These are phyloP conservation scores for Coriaria nepalensis DNA, from an alignment of 306 rosid genomes.

Conservation along the genomic window DNA sequence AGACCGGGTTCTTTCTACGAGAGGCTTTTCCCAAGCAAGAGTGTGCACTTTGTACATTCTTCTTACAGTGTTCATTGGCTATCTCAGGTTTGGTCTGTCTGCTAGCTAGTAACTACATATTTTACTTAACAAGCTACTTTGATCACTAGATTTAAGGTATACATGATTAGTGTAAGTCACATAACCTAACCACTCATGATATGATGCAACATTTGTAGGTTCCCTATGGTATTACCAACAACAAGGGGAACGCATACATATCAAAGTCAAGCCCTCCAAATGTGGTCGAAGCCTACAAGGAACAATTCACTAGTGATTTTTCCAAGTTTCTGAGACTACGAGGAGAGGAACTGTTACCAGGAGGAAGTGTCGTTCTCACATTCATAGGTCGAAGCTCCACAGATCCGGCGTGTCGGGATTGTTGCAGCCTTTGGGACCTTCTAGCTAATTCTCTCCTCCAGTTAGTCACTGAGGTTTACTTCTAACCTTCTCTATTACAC, in stretches of 20 bases:
- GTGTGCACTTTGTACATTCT: conserved; percentile 31
- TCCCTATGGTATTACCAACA: conserved; percentile 19
- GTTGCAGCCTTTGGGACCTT: too few species aligned
- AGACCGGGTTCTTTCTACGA: conserved; percentile 42
- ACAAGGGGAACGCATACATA: conserved; percentile 18
- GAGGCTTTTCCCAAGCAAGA: conserved; percentile 29
- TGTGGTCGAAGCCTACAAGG: conserved; percentile 12
- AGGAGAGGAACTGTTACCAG: conserved; percentile 18
- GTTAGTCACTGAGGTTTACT: too few species aligned
- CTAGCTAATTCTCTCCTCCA: too few species aligned
- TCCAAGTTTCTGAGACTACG: conserved; percentile 25
- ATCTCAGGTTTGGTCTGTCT: conserved; percentile 15
- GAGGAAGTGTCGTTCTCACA: conserved; percentile 34
- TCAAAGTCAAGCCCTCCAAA: conserved; percentile 17
- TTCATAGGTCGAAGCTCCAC: conserved; percentile 13
- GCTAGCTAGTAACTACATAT: neutral
- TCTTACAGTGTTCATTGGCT: conserved; percentile 34
- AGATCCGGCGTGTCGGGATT: neutral
- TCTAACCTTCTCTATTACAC: too few species aligned
- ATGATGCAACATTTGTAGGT: conserved; percentile 1
- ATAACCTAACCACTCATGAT: too few species aligned
- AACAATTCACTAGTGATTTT: conserved; percentile 31
- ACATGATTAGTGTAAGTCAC: too few species aligned
- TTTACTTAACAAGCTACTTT: too few species aligned
- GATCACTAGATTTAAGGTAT: too few species aligned